These are phyloP conservation scores for Eimeria acervulina DNA, from an alignment of 169 alveolate species.

Conservation along the genomic window DNA sequence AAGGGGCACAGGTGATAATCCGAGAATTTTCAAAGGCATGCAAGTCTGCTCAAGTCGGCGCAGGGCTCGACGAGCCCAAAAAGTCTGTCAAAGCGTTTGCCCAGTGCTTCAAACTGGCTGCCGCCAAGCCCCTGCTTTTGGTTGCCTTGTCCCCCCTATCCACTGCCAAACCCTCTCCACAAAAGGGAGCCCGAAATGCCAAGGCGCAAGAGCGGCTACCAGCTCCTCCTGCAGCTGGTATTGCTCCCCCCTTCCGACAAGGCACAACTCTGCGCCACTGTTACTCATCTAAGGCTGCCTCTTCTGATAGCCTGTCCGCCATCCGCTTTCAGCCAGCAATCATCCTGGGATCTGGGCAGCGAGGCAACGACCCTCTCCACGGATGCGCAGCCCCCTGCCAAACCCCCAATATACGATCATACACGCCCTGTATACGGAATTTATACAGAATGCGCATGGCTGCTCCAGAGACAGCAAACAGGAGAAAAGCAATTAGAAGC, in stretches of 20 bases:
- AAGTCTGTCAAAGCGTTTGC: not conserved
- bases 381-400: not conserved
- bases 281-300: not conserved
- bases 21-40: not conserved
- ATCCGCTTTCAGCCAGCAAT: not conserved
- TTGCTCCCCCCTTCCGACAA: not conserved
- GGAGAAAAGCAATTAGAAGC: constrained; percentile 1
- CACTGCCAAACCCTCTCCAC: constrained; percentile 17
- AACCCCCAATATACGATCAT: not conserved
- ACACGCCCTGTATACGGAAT: not conserved
- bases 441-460: not conserved
- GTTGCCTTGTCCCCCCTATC: constrained; percentile 16
- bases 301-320: not conserved
- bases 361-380: not conserved
- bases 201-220: not conserved
- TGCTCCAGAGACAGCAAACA: not conserved
- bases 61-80: not conserved
- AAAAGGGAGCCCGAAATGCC: not conserved
- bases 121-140: constrained; percentile 5
- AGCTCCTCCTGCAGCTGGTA: not conserved
- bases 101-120: not conserved
- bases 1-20: not conserved
- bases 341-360: not conserved
- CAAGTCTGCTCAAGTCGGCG: constrained; percentile 13
- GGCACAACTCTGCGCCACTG: constrained; percentile 44